Evolutionary conservation across 2,329 filamentous ascomycete species (phyloP), one percentile per base, ranked within the genome.

Genomic region (Chrysoporthe austroafricana): DNA sequence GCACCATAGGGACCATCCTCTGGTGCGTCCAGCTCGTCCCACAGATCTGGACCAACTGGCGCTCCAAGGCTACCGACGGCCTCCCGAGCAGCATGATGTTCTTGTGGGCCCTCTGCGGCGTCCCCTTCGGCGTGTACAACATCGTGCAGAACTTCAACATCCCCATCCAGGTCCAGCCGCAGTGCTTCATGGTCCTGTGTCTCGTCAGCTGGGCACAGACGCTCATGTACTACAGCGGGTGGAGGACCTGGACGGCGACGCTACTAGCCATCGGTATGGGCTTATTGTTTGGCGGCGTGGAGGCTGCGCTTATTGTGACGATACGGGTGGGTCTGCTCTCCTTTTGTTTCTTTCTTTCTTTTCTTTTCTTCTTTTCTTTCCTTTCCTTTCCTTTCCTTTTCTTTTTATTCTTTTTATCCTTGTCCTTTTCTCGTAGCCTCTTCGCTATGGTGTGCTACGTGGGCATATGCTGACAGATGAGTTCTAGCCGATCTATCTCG

Each of bases 1-100:
- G 69, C 34, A 77, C 76, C 2, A 77, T 78, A 62, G 76, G 76
- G 34, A 77, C 76, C 3, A 72, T 77, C 7, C 71, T 81, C 3
- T 82, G 80, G 80, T 81, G 79, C 69, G 70, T 82, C 16, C 80
- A 82, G 67, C 75, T 80, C 3, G 62, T 76, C 32, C 74, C 76
- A 6, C 75, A 78, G 70, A 88, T 90, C 78, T 89, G 85, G 84
- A 82, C 85, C 68, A 90, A 89, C 74, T 90, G 85, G 83, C 80
- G 81, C 26, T 82, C 79, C 14, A 89, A 90, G 73, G 83, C 82
- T 69, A 90, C 87, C 0, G 86, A 89, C 50, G 88, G 88, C 2
- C 77, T 90, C 2, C 88, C 88, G 0, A 82, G 81, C 0, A 72
- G 77, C 26, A 90, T 90, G 87, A 84, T 90, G 80, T 85, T 90